Evolutionary conservation across 1,284 basidiomycete species (phyloP).

Genomic region (Apiotrichum mycotoxinovorans): DNA sequence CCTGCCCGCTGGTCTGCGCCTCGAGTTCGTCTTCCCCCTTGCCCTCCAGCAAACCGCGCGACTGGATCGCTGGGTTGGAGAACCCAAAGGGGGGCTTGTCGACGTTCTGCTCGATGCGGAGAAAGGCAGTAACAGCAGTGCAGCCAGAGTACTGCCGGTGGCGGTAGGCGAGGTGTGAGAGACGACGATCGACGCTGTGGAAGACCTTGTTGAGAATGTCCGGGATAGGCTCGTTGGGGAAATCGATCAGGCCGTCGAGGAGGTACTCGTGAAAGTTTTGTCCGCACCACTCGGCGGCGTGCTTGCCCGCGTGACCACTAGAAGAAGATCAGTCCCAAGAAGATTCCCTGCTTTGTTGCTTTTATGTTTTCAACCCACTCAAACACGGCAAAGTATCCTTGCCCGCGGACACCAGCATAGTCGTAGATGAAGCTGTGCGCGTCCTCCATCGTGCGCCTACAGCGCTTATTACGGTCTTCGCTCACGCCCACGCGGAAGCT

Average conservation of each 20-base stretch:
- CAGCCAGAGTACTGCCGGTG: conserved; percentile 95
- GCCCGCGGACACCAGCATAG: conserved; percentile 82
- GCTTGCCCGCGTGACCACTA: conserved; percentile 90
- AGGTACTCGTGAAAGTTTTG: conserved; percentile 80
- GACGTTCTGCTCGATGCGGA: conserved; percentile 68
- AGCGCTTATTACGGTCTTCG: conserved; percentile 77
- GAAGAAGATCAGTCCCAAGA: conserved; percentile 4
- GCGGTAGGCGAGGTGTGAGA: conserved; percentile 76
- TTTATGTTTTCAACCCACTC: conserved; percentile 56
- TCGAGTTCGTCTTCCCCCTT: conserved; percentile 49
- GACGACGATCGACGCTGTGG: conserved; percentile 77
- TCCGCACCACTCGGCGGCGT: conserved; percentile 98
- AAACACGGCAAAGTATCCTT: conserved; percentile 97
- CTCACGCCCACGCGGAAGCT: conserved; percentile 73
- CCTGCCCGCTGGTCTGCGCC: conserved; percentile 28
- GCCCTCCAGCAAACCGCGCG: conserved; percentile 44
- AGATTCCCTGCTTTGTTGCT: too few relatives aligned
- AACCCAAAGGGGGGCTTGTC: conserved; percentile 31
- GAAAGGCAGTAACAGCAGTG: conserved; percentile 94
- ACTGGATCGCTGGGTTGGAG: conserved; percentile 36
- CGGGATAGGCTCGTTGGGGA: conserved; percentile 60
- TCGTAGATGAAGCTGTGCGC: conserved; percentile 94
- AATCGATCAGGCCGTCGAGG: conserved; percentile 47
- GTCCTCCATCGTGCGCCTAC: conserved; percentile 94
- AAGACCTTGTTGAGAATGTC: conserved; percentile 91